Evolutionary conservation across 2,329 filamentous ascomycete species (phyloP).

Genomic region (Didymellaceae sp.): DNA sequence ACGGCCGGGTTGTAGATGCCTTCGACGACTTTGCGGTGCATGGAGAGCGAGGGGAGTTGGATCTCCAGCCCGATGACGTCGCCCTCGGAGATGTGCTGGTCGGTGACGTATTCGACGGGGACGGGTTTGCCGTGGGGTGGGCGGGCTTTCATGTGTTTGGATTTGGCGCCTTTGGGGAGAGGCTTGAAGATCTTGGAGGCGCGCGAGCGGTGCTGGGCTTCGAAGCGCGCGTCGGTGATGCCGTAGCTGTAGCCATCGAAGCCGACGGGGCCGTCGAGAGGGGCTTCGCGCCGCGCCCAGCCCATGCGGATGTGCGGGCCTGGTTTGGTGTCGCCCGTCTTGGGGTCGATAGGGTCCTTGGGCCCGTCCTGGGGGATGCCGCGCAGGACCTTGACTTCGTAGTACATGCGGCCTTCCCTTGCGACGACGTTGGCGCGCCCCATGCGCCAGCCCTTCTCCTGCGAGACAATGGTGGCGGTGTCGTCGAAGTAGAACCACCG

Average conservation of each 20-base stretch:
- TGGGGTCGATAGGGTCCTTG: conserved; percentile 44
- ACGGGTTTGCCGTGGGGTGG: conserved; percentile 44
- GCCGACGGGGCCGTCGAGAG: conserved; percentile 81
- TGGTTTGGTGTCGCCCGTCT: conserved; percentile 55
- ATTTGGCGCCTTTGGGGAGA: conserved; percentile 47
- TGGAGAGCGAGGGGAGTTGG: conserved; percentile 79
- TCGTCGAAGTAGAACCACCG: conserved; percentile 81
- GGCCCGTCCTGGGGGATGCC: conserved; percentile 66
- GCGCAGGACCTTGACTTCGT: conserved; percentile 87
- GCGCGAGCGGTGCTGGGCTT: conserved; percentile 91
- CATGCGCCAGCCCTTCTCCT: conserved; percentile 91
- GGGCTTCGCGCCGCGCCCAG: conserved; percentile 81
- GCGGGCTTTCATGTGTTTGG: conserved; percentile 49
- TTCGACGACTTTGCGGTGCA: conserved; percentile 87
- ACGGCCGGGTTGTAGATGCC: conserved; percentile 87
- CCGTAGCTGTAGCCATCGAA: conserved; percentile 95
- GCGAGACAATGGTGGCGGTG: conserved; percentile 78
- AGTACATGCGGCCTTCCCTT: conserved; percentile 89
- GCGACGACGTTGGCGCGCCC: conserved; percentile 89
- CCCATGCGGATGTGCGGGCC: conserved; percentile 76
- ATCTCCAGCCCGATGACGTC: conserved; percentile 96
- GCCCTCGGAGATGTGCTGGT: conserved; percentile 81
- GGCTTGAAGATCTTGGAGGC: conserved; percentile 79
- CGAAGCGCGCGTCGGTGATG: conserved; percentile 85
- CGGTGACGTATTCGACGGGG: conserved; percentile 59